phyloP scores from a whole-genome alignment of 129 eudicot species.

The Lactuca sativa region DNA sequence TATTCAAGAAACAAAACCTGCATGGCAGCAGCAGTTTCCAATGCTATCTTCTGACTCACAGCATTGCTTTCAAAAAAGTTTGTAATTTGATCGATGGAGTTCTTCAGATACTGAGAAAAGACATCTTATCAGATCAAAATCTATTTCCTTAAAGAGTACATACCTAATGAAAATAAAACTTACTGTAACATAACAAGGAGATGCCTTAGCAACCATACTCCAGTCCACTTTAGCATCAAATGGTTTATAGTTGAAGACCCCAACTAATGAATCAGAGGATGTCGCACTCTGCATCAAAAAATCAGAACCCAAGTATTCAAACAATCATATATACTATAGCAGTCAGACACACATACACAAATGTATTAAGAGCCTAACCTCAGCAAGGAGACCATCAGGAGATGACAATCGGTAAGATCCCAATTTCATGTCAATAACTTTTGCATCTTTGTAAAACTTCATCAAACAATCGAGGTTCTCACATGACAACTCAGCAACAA shows the following conservation, averaged over 20 bases:
- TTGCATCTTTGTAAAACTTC: slow-evolving; percentile 77
- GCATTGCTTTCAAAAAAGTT: slow-evolving; percentile 84
- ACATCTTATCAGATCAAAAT: slow-evolving; percentile 22
- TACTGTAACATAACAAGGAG: slow-evolving; percentile 97
- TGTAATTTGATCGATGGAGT: slow-evolving; percentile 68
- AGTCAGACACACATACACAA: not conserved
- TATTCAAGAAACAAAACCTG: slow-evolving; percentile 56
- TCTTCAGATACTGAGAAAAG: slow-evolving; percentile 76
- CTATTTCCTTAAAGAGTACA: not conserved
- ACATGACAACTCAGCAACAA: slow-evolving; percentile 89
- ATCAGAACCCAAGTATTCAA: slow-evolving; percentile 21
- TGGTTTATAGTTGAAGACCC: slow-evolving; percentile 81
- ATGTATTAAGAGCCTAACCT: slow-evolving; percentile 41
- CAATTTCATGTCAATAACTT: slow-evolving; percentile 82
- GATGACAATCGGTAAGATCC: slow-evolving; percentile 88
- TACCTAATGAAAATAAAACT: slow-evolving; percentile 21
- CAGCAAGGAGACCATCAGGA: slow-evolving; percentile 95
- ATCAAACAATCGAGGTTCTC: slow-evolving; percentile 81
- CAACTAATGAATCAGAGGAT: slow-evolving; percentile 74
- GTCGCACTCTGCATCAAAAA: slow-evolving; percentile 74
- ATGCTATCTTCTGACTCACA: slow-evolving; percentile 86
- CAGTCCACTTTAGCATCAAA: slow-evolving; percentile 86
- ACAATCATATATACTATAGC: not conserved
- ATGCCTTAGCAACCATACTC: slow-evolving; percentile 96
- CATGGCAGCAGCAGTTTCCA: slow-evolving; percentile 99